phyloP scores from a whole-genome alignment of 2,329 filamentous ascomycete species.

The Hymenoscyphus infarciens region DNA sequence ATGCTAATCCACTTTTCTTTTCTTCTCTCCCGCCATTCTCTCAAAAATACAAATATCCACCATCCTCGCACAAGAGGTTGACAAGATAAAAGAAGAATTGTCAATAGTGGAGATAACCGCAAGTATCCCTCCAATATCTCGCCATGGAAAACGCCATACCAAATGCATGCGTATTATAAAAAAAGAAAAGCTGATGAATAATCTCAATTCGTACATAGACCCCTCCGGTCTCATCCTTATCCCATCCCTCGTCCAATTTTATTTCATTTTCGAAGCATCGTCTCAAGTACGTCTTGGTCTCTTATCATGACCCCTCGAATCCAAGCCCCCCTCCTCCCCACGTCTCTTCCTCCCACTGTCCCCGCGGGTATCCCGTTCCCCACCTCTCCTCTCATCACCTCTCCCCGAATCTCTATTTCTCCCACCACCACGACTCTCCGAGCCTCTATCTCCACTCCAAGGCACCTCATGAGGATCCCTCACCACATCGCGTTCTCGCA shows the following conservation, averaged over 20 bases:
- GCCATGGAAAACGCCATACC: background rate
- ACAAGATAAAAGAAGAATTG: background rate
- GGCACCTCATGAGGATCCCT: slow-evolving; percentile 25
- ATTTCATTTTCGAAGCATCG: background rate
- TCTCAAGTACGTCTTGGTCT: slow-evolving; percentile 25
- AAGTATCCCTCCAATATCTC: background rate
- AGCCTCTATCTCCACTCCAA: slow-evolving; percentile 25
- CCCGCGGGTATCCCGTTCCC: slow-evolving; percentile 28
- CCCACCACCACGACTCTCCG: slow-evolving; percentile 18
- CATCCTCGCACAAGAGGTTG: background rate
- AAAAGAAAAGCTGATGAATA: background rate
- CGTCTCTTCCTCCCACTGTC: slow-evolving; percentile 31
- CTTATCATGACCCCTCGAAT: slow-evolving; percentile 35
- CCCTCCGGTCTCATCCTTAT: background rate
- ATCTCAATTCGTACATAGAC: slow-evolving; percentile 1
- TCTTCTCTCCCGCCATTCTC: background rate
- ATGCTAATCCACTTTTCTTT: slow-evolving; percentile 1
- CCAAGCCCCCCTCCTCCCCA: slow-evolving; percentile 29
- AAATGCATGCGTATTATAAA: slow-evolving; percentile 3
- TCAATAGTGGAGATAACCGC: background rate
- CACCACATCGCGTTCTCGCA: slow-evolving; percentile 22
- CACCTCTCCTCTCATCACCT: slow-evolving; percentile 23
- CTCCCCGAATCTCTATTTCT: slow-evolving; percentile 24
- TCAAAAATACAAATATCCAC: background rate
- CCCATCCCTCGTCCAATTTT: background rate